phyloP scores from a whole-genome alignment of 2,329 filamentous ascomycete species.

The Bipolaris oryzae region DNA sequence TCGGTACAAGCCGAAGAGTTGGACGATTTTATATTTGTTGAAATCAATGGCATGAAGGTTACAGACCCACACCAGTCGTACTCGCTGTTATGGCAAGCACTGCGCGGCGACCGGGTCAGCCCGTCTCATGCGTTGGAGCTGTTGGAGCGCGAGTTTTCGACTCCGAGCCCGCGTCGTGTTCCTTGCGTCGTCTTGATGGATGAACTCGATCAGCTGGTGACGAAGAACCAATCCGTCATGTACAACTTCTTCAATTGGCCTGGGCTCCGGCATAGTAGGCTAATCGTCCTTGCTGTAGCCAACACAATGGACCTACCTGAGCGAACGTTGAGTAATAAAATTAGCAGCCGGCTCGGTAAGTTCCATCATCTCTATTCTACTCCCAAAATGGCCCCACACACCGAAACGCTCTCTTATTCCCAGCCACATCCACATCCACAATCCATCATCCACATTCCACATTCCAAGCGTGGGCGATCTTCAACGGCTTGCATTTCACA shows the following conservation, averaged over 20 bases:
- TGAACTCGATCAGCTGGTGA: slow-evolving; percentile 95
- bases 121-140: slow-evolving; percentile 90
- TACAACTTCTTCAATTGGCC: slow-evolving; percentile 99
- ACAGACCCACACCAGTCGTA: slow-evolving; percentile 98
- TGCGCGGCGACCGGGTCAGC: slow-evolving; percentile 91
- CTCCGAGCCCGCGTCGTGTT: slow-evolving; percentile 86
- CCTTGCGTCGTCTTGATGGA: slow-evolving; percentile 99
- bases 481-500: slow-evolving; percentile 20
- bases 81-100: slow-evolving; percentile 90
- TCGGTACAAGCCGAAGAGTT: slow-evolving; percentile 87
- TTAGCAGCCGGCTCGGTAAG: slow-evolving; percentile 74
- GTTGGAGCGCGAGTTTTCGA: slow-evolving; percentile 88
- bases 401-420: slow-evolving; percentile 4
- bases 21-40: slow-evolving; percentile 98
- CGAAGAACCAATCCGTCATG: slow-evolving; percentile 99
- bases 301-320: slow-evolving; percentile 99
- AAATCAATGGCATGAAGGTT: slow-evolving; percentile 99
- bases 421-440: not conserved
- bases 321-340: slow-evolving; percentile 96
- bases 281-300: slow-evolving; percentile 95
- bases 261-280: slow-evolving; percentile 82
- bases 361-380: slow-evolving; percentile 26
- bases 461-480: slow-evolving; percentile 21
- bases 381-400: slow-evolving; percentile 25
- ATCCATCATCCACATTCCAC: slow-evolving; percentile 22